phyloP scores from a whole-genome alignment of 495 filamentous ascomycete genomes.

The Collariella sp. region DNA sequence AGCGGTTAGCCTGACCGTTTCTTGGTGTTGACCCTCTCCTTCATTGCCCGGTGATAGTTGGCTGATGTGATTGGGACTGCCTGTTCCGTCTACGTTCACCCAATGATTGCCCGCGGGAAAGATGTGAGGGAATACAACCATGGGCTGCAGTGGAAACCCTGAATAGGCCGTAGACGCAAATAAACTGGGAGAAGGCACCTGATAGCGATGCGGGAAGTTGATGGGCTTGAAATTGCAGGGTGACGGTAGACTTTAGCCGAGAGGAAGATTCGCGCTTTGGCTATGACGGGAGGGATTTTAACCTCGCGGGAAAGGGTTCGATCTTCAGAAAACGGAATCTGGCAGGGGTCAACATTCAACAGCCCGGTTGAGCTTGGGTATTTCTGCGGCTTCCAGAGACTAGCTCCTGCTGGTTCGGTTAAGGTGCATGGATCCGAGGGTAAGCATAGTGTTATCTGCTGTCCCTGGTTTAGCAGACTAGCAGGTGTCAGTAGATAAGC shows the following conservation, averaged over 20 bases:
- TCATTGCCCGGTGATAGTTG: not conserved
- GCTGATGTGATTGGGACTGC: not conserved
- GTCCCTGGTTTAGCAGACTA: too few species aligned
- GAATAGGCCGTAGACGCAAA: not conserved
- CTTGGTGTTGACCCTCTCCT: not conserved
- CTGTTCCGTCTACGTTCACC: too few species aligned
- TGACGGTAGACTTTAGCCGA: conserved; percentile 19
- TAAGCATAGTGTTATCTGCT: too few species aligned
- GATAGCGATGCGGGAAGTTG: conserved; percentile 11
- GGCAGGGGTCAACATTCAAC: not conserved
- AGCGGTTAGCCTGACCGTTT: not conserved
- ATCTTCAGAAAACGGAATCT: conserved; percentile 6
- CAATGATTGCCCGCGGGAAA: not conserved
- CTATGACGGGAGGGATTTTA: not conserved
- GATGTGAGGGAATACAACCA: not conserved
- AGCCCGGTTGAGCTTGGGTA: not conserved
- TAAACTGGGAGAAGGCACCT: not conserved
- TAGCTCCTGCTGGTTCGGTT: too few species aligned
- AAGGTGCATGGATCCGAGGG: too few species aligned
- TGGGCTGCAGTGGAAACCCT: conserved; percentile 1
- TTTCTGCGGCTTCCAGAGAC: not conserved
- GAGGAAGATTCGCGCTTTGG: conserved; percentile 4
- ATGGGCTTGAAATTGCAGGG: conserved; percentile 9
- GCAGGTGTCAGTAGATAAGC: too few species aligned
- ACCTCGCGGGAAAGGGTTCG: not conserved